These are phyloP conservation scores for Oryza meridionalis DNA, from an alignment of 176 grass and related monocot genomes.

Conservation along the genomic window DNA sequence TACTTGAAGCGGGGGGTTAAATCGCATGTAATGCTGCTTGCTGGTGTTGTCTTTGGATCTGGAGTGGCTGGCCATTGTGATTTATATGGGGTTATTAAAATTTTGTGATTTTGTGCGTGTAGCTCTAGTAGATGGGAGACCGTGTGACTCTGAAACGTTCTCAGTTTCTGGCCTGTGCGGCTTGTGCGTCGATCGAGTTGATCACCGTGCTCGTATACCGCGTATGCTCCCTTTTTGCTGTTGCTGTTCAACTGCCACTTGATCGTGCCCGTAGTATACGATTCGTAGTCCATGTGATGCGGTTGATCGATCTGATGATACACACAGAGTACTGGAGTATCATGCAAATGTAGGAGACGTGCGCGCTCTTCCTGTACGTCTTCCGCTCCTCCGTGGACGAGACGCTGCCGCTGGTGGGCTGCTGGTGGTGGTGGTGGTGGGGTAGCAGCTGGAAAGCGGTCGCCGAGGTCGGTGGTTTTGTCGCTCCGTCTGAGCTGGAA, in stretches of 20 bases:
- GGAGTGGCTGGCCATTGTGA: too few species aligned
- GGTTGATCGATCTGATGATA: background rate
- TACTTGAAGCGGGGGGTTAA: background rate
- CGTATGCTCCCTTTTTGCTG: background rate
- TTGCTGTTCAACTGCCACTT: background rate
- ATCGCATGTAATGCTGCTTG: background rate
- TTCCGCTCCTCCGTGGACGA: background rate
- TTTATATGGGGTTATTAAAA: background rate
- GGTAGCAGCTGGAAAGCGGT: constrained; percentile 52
- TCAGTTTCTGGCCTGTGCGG: background rate
- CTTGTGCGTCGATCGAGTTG: background rate
- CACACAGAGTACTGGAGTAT: too few species aligned
- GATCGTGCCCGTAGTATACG: background rate
- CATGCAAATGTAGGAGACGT: too few species aligned
- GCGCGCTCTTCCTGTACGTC: too few species aligned
- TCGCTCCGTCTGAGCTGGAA: constrained; percentile 2
- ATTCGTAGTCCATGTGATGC: background rate
- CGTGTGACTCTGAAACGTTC: background rate
- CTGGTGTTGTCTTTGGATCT: background rate
- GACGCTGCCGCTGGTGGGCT: background rate
- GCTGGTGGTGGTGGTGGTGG: constrained; percentile 33
- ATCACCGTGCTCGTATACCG: background rate
- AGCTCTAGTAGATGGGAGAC: background rate
- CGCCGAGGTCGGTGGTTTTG: constrained; percentile 52
- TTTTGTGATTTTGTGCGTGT: background rate